Evolutionary conservation across 371 early-diverging fungal genomes (phyloP).

Genomic region (Nematocida displodere): DNA sequence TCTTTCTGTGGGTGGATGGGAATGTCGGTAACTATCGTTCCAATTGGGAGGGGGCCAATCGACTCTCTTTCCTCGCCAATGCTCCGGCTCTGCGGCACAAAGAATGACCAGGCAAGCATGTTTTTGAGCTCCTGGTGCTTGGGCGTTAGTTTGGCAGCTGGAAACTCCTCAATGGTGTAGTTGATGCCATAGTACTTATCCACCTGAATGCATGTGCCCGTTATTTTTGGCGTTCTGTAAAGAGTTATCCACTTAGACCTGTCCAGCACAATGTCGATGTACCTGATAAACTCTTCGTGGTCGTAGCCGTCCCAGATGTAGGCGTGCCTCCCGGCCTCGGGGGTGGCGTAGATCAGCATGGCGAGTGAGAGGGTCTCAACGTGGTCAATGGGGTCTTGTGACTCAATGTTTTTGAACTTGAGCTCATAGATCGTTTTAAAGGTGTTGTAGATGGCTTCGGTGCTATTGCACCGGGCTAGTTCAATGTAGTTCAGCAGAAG

Average conservation of each 20-base stretch:
- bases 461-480: background rate
- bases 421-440: conserved; percentile 21
- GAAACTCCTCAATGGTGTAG: conserved; percentile 31
- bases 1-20: background rate
- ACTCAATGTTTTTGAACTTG: conserved; percentile 51
- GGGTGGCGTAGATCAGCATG: conserved; percentile 56
- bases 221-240: background rate
- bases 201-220: background rate
- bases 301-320: conserved; percentile 50
- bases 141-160: background rate
- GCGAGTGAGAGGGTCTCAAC: conserved; percentile 22
- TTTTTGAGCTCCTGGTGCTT: background rate
- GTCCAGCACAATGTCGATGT: conserved; percentile 29
- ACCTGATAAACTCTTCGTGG: conserved; percentile 31
- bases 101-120: background rate
- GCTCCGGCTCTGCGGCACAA: background rate
- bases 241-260: conserved; percentile 56
- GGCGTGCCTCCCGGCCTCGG: conserved; percentile 50
- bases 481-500: conserved; percentile 39
- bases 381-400: conserved; percentile 53
- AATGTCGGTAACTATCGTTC: conserved; percentile 9
- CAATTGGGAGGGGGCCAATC: background rate
- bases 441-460: conserved; percentile 40
- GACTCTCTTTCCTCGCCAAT: background rate
- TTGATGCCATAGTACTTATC: conserved; percentile 44